phyloP scores from a whole-genome alignment of 2,329 filamentous ascomycete genomes.

The Diaporthe humulicola region DNA sequence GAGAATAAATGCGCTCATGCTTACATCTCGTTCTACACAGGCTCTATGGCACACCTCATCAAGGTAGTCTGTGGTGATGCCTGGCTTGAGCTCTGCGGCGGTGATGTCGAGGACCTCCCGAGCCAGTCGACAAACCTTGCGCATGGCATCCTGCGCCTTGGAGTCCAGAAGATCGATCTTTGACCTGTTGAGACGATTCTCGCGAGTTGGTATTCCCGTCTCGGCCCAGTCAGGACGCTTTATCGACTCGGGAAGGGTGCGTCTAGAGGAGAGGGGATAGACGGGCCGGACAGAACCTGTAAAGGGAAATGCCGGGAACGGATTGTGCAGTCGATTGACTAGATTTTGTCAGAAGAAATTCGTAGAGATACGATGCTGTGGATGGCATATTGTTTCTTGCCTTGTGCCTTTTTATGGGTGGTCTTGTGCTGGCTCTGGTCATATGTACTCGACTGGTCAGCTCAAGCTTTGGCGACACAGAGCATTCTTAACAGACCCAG shows the following conservation, averaged over 20 bases:
- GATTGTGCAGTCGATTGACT: slow-evolving; percentile 89
- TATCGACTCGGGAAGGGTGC: slow-evolving; percentile 84
- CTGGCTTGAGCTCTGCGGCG: slow-evolving; percentile 74
- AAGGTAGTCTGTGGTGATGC: slow-evolving; percentile 82
- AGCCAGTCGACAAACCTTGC: slow-evolving; percentile 78
- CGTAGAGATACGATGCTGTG: slow-evolving; percentile 79
- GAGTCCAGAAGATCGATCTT: slow-evolving; percentile 84
- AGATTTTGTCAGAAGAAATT: slow-evolving; percentile 64
- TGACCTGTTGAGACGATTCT: slow-evolving; percentile 74
- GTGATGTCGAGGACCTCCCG: slow-evolving; percentile 82
- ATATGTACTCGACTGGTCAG: slow-evolving; percentile 38
- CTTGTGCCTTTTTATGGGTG: slow-evolving; percentile 89
- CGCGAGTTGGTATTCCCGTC: slow-evolving; percentile 77
- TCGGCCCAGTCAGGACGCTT: slow-evolving; percentile 87
- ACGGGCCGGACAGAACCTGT: slow-evolving; percentile 87
- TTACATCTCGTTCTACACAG: slow-evolving; percentile 79
- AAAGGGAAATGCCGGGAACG: slow-evolving; percentile 88
- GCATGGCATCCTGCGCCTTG: slow-evolving; percentile 78
- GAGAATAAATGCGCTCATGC: slow-evolving; percentile 43
- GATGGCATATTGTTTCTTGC: slow-evolving; percentile 78
- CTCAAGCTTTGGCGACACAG: neutral
- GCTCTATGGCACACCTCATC: slow-evolving; percentile 83
- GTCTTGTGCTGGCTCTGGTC: slow-evolving; percentile 62
- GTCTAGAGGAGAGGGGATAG: slow-evolving; percentile 85
- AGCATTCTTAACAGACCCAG: slow-evolving; percentile 76